A percentile compares a stretch with the other conserved stretches of the same genome.
Conservation (phyloP, 2,329 filamentous ascomycete genomes). For the Trichoderma afroharzianum region DNA sequence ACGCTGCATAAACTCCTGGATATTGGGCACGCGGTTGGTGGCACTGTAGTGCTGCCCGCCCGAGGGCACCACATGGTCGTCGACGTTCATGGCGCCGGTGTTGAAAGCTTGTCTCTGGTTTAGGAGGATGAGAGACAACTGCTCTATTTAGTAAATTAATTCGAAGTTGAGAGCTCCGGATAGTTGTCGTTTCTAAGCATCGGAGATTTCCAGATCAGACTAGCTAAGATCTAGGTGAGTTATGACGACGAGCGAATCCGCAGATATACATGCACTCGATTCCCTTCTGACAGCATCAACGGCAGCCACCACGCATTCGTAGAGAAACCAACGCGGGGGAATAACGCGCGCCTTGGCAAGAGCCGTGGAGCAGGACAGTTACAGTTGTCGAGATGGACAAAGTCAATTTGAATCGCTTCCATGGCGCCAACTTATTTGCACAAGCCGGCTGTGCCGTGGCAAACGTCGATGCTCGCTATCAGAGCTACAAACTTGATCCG, state of each 20-base stretch:
- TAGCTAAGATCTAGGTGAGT: neutral
- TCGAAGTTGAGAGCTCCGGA: neutral
- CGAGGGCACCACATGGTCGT: constrained; percentile 42
- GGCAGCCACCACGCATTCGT: neutral
- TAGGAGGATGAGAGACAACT: neutral
- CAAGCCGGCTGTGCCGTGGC: neutral
- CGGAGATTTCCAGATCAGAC: neutral
- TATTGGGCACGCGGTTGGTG: constrained; percentile 78
- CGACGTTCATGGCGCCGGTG: constrained; percentile 33
- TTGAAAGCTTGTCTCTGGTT: neutral
- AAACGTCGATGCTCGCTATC: neutral
- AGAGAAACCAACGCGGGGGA: neutral
- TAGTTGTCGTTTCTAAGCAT: neutral
- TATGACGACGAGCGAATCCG: neutral
- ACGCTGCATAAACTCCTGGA: constrained; percentile 75
- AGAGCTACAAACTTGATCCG: constrained; percentile 12
- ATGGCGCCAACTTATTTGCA: neutral
- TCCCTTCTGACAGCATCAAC: neutral
- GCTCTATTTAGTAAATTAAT: neutral
- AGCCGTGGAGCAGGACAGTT: neutral
- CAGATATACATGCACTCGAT: neutral
- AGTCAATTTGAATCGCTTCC: constrained; percentile 2
- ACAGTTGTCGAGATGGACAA: neutral
- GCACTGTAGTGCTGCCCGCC: constrained; percentile 72
- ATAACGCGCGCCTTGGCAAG: neutral